phyloP scores from a whole-genome alignment of 306 rosid genomes.

The Acmispon strigosus region DNA sequence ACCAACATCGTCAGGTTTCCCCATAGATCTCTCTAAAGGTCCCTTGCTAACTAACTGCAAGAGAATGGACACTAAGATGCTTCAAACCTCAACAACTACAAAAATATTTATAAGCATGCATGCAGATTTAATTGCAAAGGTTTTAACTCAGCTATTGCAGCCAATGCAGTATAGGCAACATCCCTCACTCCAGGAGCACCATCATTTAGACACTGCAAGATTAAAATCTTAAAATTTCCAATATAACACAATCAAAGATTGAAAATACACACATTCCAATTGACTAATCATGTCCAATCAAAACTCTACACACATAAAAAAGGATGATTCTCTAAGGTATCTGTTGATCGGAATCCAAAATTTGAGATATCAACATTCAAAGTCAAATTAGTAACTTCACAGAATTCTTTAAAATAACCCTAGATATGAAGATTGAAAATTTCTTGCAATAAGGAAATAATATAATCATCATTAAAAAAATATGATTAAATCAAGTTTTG shows the following conservation, averaged over 20 bases:
- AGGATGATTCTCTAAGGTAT: no score
- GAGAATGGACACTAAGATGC: slow-evolving; percentile 10
- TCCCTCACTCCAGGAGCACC: slow-evolving; percentile 98
- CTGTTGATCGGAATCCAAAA: no score
- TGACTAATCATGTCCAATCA: no score
- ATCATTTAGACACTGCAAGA: slow-evolving; percentile 73
- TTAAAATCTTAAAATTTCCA: slow-evolving; percentile 15
- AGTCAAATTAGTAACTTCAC: no score
- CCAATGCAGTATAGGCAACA: slow-evolving; percentile 86
- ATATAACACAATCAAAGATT: background rate
- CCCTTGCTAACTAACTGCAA: slow-evolving; percentile 90
- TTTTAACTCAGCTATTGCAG: slow-evolving; percentile 85
- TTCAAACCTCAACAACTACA: slow-evolving; percentile 13
- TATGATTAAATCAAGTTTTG: no score
- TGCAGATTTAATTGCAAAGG: background rate
- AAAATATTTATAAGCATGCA: background rate
- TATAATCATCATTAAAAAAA: no score
- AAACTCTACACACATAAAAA: no score
- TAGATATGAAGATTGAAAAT: no score
- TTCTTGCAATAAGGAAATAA: no score
- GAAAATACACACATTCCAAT: no score
- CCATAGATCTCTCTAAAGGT: slow-evolving; percentile 86
- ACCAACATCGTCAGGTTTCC: slow-evolving; percentile 96
- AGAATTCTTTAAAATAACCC: no score
- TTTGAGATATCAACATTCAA: no score